Evolutionary conservation across 2,329 filamentous ascomycete genomes (phyloP).

Genomic region (Fusarium nanum): DNA sequence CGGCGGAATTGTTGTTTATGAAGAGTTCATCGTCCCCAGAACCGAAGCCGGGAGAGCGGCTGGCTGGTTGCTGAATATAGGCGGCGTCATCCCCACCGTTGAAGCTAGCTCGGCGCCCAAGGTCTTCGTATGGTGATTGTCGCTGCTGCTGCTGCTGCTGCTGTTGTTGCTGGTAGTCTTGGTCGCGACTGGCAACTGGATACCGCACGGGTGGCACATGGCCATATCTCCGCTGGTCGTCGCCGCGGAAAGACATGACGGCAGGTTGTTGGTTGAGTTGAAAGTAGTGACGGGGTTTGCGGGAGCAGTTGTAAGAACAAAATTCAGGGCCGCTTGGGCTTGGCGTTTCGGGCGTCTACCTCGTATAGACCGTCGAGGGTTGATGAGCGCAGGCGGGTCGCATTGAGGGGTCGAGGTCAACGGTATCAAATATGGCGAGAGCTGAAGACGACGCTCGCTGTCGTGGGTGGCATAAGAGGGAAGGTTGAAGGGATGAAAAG

Average conservation of each 20-base stretch:
- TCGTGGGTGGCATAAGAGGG: constrained; percentile 8
- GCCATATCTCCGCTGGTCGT: constrained; percentile 72
- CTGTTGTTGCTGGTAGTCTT: constrained; percentile 49
- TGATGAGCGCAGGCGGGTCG: constrained; percentile 39
- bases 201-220: constrained; percentile 75
- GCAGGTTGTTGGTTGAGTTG: constrained; percentile 8
- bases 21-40: constrained; percentile 71
- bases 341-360: constrained; percentile 44
- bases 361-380: constrained; percentile 43
- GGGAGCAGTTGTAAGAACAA: constrained; percentile 27
- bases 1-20: constrained; percentile 60
- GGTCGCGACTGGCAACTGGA: constrained; percentile 58
- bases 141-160: constrained; percentile 50
- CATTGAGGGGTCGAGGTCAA: constrained; percentile 42
- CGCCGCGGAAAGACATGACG: constrained; percentile 72
- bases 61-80: constrained; percentile 58
- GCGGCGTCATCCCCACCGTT: constrained; percentile 78
- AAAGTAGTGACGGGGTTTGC: constrained; percentile 15
- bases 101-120: constrained; percentile 73
- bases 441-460: constrained; percentile 14
- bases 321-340: constrained; percentile 39
- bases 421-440: constrained; percentile 4
- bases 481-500: constrained; percentile 10
- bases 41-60: constrained; percentile 40
- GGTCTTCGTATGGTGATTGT: constrained; percentile 50